Evolutionary conservation across 352 stramenopile species (phyloP).

Genomic region (Phytophthora hybrid): DNA sequence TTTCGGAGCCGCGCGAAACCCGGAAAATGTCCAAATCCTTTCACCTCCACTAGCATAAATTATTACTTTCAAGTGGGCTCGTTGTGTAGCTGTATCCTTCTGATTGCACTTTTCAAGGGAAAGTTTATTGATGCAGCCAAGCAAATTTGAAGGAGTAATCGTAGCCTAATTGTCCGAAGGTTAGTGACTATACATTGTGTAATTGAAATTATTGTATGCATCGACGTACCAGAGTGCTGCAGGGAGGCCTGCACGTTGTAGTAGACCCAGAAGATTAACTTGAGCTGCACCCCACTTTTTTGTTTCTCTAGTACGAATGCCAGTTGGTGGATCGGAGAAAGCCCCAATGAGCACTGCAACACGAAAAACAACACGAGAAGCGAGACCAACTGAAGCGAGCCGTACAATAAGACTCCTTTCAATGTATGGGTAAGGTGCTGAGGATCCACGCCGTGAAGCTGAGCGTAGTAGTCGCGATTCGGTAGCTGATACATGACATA

Average conservation of each 20-base stretch:
- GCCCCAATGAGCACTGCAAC: not conserved
- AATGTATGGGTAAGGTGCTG: not conserved
- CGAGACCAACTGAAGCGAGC: not conserved
- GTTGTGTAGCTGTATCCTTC: too few relatives aligned
- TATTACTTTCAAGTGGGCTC: too few relatives aligned
- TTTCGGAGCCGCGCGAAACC: too few relatives aligned
- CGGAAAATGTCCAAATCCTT: too few relatives aligned
- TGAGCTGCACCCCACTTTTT: not conserved
- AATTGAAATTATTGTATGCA: not conserved
- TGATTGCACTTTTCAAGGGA: too few relatives aligned
- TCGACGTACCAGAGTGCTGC: not conserved
- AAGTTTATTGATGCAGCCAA: not conserved
- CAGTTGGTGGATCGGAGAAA: not conserved
- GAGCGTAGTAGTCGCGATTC: not conserved
- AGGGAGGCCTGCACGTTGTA: not conserved
- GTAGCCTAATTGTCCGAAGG: not conserved
- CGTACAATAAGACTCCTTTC: not conserved
- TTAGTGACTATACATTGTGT: not conserved
- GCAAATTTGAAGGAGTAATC: constrained; percentile 1
- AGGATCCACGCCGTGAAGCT: not conserved
- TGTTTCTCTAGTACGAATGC: not conserved
- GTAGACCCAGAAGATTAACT: not conserved
- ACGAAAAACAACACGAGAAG: not conserved
- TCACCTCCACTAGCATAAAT: too few relatives aligned
- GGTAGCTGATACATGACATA: not conserved